Conservation (phyloP, 192 early-diverging fungal species). For the Chytriomyces hyalinus region DNA sequence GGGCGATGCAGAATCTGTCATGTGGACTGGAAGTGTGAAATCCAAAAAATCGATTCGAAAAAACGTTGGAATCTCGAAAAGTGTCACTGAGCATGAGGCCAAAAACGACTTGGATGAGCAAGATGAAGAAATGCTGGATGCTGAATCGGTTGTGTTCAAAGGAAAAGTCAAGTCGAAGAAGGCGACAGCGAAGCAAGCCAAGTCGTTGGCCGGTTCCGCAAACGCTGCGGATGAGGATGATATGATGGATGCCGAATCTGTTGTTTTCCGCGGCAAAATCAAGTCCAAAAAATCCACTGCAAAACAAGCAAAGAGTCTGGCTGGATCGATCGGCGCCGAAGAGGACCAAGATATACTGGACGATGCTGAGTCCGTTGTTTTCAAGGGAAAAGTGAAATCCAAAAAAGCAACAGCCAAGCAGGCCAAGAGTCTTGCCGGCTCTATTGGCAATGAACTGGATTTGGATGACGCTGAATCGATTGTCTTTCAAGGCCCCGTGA, state of each 20-base stretch:
- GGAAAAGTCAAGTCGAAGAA: constrained; percentile 27
- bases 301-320: not conserved
- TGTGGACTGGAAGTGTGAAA: constrained; percentile 27
- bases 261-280: constrained; percentile 14
- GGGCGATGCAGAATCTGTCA: constrained; percentile 4
- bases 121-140: not conserved
- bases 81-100: not conserved
- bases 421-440: constrained; percentile 1
- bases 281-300: constrained; percentile 2
- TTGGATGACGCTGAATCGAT: constrained; percentile 22
- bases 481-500: constrained; percentile 32
- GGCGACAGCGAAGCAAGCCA: not conserved
- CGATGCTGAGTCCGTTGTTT: constrained; percentile 33
- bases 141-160: constrained; percentile 23
- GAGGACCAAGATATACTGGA: not conserved
- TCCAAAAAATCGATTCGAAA: constrained; percentile 4
- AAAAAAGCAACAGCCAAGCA: constrained; percentile 15
- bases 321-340: not conserved
- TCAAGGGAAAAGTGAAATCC: constrained; percentile 28
- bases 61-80: not conserved
- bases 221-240: not conserved
- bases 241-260: constrained; percentile 18
- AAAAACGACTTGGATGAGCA: not conserved
- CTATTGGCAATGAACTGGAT: not conserved
- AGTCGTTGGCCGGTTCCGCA: not conserved